Percentiles rank a stretch among this genome's conserved stretches.
Evolutionary conservation across 169 alveolate species (phyloP).

Genomic region (Amoebophrya sp.): DNA sequence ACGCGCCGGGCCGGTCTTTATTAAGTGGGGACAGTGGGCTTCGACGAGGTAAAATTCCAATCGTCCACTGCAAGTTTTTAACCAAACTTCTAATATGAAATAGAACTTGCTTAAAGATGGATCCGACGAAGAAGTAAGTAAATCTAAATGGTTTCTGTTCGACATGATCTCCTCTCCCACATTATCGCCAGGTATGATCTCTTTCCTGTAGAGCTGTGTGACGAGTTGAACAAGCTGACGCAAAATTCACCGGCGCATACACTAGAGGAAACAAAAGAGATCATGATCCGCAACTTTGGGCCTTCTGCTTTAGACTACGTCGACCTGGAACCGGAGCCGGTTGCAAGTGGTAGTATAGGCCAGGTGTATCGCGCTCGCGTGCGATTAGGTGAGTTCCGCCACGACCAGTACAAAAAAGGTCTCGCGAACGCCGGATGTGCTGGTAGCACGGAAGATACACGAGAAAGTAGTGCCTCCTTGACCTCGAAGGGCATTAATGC

Average conservation of each 20-base stretch:
- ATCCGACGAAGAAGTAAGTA: too few relatives aligned
- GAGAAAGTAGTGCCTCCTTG: not conserved
- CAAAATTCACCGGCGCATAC: slow-evolving; percentile 1
- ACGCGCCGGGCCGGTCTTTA: not conserved
- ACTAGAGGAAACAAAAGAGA: not conserved
- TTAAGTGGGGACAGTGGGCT: slow-evolving; percentile 12
- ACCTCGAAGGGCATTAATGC: not conserved
- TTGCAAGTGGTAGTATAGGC: not conserved
- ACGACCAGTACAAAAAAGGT: not conserved
- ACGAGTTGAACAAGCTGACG: not conserved
- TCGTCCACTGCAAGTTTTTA: too few relatives aligned
- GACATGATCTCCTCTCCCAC: too few relatives aligned
- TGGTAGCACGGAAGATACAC: not conserved
- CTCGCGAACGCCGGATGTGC: not conserved
- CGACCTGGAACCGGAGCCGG: not conserved
- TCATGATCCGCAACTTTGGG: not conserved
- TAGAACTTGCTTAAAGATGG: too few relatives aligned
- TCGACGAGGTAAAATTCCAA: too few relatives aligned
- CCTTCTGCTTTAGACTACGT: not conserved
- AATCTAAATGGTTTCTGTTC: too few relatives aligned
- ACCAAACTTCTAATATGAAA: too few relatives aligned
- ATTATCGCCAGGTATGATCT: not conserved
- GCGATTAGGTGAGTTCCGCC: not conserved
- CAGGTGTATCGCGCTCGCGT: slow-evolving; percentile 8
- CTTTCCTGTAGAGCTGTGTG: not conserved